Percentiles rank a stretch among this genome's conserved stretches.
phyloP scores from a whole-genome alignment of 106 monocot genomes.

The Acorus gramineus region DNA sequence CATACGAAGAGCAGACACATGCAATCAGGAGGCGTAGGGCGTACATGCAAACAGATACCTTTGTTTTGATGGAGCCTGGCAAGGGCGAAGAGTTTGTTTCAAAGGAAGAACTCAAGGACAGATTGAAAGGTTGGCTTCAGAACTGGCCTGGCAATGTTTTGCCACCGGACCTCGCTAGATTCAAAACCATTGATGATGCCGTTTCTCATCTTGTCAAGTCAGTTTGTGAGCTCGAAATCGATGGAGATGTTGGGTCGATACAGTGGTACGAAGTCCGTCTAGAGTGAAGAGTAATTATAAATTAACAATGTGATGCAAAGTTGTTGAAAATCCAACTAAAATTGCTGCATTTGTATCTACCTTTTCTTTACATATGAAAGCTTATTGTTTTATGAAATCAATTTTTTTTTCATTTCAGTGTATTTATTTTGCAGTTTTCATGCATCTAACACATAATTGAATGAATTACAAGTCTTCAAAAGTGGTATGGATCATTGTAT shows the following conservation, averaged over 20 bases:
- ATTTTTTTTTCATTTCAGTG: no score
- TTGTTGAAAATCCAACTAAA: no score
- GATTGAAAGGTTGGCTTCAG: conserved; percentile 59
- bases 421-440: no score
- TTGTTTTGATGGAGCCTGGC: conserved; percentile 76
- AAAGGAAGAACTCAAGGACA: conserved; percentile 50
- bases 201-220: conserved; percentile 67
- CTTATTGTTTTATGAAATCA: no score
- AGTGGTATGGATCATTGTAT: no score
- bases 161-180: conserved; percentile 64
- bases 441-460: no score
- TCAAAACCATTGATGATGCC: conserved; percentile 54
- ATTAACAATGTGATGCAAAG: no score
- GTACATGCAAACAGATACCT: conserved; percentile 63
- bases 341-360: no score
- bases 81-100: conserved; percentile 64
- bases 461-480: no score
- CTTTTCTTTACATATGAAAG: no score
- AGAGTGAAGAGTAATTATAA: conserved; percentile 21
- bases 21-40: conserved; percentile 58
- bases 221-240: conserved; percentile 80
- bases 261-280: conserved; percentile 85
- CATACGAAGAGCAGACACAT: conserved; percentile 18
- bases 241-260: conserved; percentile 65
- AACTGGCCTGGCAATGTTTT: conserved; percentile 54